Base-by-base conservation (phyloP, 805 yeast species). In the Pichia manshurica region DNA sequence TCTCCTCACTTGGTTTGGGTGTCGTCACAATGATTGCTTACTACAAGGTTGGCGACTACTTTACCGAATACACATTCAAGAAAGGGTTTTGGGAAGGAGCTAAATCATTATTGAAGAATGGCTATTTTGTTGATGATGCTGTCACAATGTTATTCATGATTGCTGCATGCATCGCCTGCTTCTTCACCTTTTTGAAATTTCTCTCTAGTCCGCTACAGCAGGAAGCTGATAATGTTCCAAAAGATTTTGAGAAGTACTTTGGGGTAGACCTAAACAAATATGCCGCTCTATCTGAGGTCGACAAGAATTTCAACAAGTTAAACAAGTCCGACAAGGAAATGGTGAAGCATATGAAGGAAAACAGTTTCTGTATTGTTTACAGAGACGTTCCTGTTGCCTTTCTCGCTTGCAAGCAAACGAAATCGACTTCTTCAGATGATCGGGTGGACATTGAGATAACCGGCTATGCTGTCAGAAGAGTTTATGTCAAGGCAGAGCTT, bases 351-450 rank as follows among this genome's bases (percentile, higher is more conserved):
- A 48, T 71, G 64, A 54, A 68, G 55, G 55, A 71, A 15, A 76
- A 81, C 54, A 70, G 87, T 1, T 76, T 74, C 44, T 58, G 82
- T 35, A 71, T 84, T 23, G 60, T 76, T 16, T 85, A 84, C 66
- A 76, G 90, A 58, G 77, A 76, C n/a, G 69, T 81, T 0, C 90
- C 93, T 16, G 80, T 86, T 59, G 88, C 89, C 0, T 68, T 81
- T 33, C 68, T 75, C 28, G 72, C 82, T 0, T 49, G 69, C 10
- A 67, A 75, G 39, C 71, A 70, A 39, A 45, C 33, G 9, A 49
- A 45, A 13, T 53, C 41, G 6, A 13, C 21, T 19, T 12, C n/a
- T 15, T n/a, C 39, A 10, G 60, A 71, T 8, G 70, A 23, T 43
- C n/a, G 23, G 10, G 40, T 45, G 16, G 29, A 29, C 1, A 72